These are phyloP conservation scores for Kappamyces sp. DNA, from an alignment of 192 early-diverging fungal species.

Conservation along the genomic window DNA sequence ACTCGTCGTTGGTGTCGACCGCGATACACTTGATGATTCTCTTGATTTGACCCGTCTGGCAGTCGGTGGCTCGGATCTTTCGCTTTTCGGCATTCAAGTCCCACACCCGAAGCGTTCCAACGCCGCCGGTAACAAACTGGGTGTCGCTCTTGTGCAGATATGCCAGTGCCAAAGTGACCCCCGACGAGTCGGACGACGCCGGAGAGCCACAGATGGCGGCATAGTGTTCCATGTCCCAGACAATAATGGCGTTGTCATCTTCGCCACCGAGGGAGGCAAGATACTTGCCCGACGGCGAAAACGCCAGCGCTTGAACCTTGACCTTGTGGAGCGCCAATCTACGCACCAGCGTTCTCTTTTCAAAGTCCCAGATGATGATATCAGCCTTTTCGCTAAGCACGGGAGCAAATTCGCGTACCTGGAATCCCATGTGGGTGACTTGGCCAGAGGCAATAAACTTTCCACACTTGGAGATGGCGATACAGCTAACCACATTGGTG, in stretches of 20 bases:
- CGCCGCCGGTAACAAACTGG: slow-evolving; percentile 48
- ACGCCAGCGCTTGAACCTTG: slow-evolving; percentile 52
- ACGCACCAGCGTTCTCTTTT: slow-evolving; percentile 25
- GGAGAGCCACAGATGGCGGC: slow-evolving; percentile 50
- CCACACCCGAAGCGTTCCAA: slow-evolving; percentile 49
- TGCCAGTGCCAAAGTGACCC: slow-evolving; percentile 39
- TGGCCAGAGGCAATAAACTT: slow-evolving; percentile 48
- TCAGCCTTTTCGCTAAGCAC: slow-evolving; percentile 33
- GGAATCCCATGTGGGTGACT: slow-evolving; percentile 62
- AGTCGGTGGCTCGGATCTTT: slow-evolving; percentile 45
- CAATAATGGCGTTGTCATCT: slow-evolving; percentile 52
- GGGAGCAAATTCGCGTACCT: slow-evolving; percentile 24
- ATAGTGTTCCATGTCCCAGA: slow-evolving; percentile 46
- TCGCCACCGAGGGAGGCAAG: slow-evolving; percentile 49
- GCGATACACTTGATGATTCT: slow-evolving; percentile 50
- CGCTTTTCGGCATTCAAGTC: slow-evolving; percentile 42
- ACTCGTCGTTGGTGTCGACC: slow-evolving; percentile 45
- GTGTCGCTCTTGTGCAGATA: slow-evolving; percentile 46
- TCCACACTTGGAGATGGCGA: slow-evolving; percentile 40
- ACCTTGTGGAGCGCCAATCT: slow-evolving; percentile 51
- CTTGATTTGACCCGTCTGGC: slow-evolving; percentile 53
- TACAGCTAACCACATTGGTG: slow-evolving; percentile 48
- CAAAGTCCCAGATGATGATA: slow-evolving; percentile 61
- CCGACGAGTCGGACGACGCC: slow-evolving; percentile 44
- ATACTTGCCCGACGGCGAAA: slow-evolving; percentile 45